Evolutionary conservation across 2,329 filamentous ascomycete species (phyloP).

Genomic region (Colletotrichum euphorbiae): DNA sequence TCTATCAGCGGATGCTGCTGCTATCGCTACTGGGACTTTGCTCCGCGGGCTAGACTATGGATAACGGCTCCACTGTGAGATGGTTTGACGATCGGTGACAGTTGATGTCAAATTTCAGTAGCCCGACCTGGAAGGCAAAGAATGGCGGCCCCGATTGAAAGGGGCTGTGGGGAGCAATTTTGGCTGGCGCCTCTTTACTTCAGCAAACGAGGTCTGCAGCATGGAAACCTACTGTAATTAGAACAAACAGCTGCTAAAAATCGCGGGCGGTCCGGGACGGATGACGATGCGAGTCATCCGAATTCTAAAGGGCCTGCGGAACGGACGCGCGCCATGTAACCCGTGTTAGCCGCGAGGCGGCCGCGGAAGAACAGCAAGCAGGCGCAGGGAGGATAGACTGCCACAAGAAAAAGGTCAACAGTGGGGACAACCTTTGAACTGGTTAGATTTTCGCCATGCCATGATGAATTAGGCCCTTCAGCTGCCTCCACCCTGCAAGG

Average conservation of each 20-base stretch:
- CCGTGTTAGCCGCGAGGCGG: not conserved
- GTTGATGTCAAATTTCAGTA: conserved; percentile 11
- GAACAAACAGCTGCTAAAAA: conserved; percentile 3
- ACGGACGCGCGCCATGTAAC: conserved; percentile 8
- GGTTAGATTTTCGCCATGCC: conserved; percentile 12
- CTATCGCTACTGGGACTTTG: conserved; percentile 8
- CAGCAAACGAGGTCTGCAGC: conserved; percentile 7
- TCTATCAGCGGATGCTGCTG: not conserved
- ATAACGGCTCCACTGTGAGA: conserved; percentile 1
- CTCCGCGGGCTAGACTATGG: conserved; percentile 1
- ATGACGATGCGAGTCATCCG: conserved; percentile 32
- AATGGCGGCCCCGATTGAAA: conserved; percentile 10
- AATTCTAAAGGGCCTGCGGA: not conserved
- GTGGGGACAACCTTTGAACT: conserved; percentile 1
- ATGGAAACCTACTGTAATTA: conserved; percentile 5
- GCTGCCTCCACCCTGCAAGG: conserved; percentile 7
- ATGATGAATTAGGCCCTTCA: conserved; percentile 2
- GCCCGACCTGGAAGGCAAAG: conserved; percentile 1
- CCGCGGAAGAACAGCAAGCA: not conserved
- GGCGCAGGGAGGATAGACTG: not conserved
- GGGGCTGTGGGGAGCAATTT: conserved; percentile 5
- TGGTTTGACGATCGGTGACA: conserved; percentile 12
- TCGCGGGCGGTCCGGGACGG: conserved; percentile 2
- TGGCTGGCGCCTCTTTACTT: conserved; percentile 3
- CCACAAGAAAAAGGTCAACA: not conserved